phyloP scores from a whole-genome alignment of 768 basidiomycete genomes.

The Fibroporia radiculosa region DNA sequence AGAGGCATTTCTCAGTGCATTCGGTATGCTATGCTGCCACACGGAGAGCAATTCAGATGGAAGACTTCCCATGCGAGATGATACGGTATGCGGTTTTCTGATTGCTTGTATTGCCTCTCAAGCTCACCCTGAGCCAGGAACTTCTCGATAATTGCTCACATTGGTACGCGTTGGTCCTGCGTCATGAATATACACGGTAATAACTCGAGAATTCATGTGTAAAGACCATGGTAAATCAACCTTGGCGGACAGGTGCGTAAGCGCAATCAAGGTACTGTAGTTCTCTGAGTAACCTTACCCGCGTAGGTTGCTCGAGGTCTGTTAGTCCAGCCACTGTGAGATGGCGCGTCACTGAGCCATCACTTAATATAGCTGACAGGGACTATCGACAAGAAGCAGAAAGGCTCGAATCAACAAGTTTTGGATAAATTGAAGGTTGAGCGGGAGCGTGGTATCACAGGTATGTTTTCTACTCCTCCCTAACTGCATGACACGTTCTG shows the following conservation, averaged over 20 bases:
- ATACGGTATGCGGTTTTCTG: slow-evolving; percentile 46
- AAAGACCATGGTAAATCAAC: slow-evolving; percentile 95
- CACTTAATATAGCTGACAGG: slow-evolving; percentile 64
- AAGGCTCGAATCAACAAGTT: slow-evolving; percentile 74
- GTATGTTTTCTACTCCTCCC: slow-evolving; percentile 32
- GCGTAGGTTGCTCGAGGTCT: slow-evolving; percentile 64
- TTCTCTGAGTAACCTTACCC: not conserved
- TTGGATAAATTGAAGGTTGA: slow-evolving; percentile 96
- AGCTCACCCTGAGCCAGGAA: slow-evolving; percentile 41
- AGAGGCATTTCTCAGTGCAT: slow-evolving; percentile 24
- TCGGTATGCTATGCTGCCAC: slow-evolving; percentile 17
- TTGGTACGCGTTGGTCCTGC: slow-evolving; percentile 41
- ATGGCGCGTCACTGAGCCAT: too few relatives aligned
- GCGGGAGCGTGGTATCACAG: slow-evolving; percentile 93
- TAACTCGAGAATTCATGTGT: not conserved
- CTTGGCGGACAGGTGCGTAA: slow-evolving; percentile 70
- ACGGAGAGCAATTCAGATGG: slow-evolving; percentile 35
- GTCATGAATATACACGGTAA: too few relatives aligned
- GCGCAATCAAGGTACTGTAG: not conserved
- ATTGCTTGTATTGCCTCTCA: not conserved
- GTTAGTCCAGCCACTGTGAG: too few relatives aligned
- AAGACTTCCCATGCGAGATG: slow-evolving; percentile 57
- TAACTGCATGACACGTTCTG: not conserved
- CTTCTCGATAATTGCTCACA: slow-evolving; percentile 96
- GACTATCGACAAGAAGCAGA: slow-evolving; percentile 63